phyloP scores from a whole-genome alignment of 176 grass and related monocot genomes.

The Rhynchospora breviuscula region DNA sequence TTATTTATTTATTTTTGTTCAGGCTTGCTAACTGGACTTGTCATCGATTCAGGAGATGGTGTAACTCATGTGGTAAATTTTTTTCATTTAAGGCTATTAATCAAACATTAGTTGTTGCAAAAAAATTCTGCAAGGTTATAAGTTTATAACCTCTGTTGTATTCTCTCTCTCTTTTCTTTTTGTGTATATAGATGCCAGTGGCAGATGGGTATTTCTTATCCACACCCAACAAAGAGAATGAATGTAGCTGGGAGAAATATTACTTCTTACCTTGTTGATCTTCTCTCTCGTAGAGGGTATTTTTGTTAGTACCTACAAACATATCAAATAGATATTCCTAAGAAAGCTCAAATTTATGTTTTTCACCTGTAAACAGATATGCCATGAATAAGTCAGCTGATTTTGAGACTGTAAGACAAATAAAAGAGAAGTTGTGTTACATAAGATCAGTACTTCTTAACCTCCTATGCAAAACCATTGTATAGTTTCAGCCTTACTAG shows the following conservation, averaged over 20 bases:
- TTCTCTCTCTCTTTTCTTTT: constrained; percentile 29
- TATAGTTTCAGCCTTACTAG: background rate
- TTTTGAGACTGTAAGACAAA: constrained; percentile 30
- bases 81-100: background rate
- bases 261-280: no score
- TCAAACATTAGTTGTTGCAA: background rate
- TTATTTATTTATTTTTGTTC: no score
- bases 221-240: no score
- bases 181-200: constrained; percentile 71
- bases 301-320: no score
- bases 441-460: constrained; percentile 43
- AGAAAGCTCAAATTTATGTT: no score
- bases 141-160: background rate
- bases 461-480: background rate
- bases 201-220: constrained; percentile 9
- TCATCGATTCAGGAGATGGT: constrained; percentile 93
- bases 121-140: background rate
- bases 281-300: no score
- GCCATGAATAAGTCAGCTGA: no score
- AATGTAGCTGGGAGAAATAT: no score
- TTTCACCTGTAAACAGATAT: no score
- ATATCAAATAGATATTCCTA: no score
- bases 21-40: constrained; percentile 94
- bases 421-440: constrained; percentile 91
- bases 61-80: constrained; percentile 87